Conservation (phyloP, 1,284 basidiomycete species). For the Salmacisia buchloeana region DNA sequence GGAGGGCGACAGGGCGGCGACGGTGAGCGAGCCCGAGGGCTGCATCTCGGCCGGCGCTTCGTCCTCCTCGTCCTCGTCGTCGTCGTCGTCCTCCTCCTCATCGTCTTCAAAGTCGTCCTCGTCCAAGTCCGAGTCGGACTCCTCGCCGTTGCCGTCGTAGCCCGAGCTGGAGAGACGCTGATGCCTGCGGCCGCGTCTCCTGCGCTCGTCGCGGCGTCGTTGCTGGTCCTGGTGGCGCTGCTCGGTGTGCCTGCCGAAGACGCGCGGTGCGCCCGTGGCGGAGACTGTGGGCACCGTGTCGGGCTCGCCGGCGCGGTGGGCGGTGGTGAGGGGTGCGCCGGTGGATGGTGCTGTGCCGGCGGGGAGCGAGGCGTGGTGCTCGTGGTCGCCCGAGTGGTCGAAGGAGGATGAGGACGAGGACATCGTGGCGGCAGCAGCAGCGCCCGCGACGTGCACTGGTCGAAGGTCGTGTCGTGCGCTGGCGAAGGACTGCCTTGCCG, state of each 20-base stretch:
- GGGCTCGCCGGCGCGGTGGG: slow-evolving; percentile 13
- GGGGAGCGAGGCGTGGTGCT: slow-evolving; percentile 6
- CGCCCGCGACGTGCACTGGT: background rate
- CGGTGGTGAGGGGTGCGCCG: slow-evolving; percentile 10
- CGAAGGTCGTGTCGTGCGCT: background rate
- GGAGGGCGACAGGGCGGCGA: slow-evolving; percentile 35
- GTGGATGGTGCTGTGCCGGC: background rate
- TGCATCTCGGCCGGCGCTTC: slow-evolving; percentile 14
- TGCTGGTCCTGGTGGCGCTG: background rate
- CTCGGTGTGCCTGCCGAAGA: slow-evolving; percentile 28
- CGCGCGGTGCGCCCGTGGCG: slow-evolving; percentile 34
- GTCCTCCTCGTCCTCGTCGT: slow-evolving; percentile 7
- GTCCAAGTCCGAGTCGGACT: slow-evolving; percentile 11
- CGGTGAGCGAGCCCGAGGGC: slow-evolving; percentile 40
- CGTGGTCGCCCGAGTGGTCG: slow-evolving; percentile 1
- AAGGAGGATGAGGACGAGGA: background rate
- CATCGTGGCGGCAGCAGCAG: background rate
- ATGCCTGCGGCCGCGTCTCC: slow-evolving; percentile 5
- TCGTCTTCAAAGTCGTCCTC: slow-evolving; percentile 10
- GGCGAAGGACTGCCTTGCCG: background rate
- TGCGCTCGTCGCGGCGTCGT: background rate
- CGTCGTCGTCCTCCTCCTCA: slow-evolving; percentile 10
- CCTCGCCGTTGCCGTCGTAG: slow-evolving; percentile 19
- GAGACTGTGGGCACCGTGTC: slow-evolving; percentile 33
- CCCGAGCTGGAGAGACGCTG: slow-evolving; percentile 8